phyloP scores from a whole-genome alignment of 257 asterid species.

The Gentiana dahurica region DNA sequence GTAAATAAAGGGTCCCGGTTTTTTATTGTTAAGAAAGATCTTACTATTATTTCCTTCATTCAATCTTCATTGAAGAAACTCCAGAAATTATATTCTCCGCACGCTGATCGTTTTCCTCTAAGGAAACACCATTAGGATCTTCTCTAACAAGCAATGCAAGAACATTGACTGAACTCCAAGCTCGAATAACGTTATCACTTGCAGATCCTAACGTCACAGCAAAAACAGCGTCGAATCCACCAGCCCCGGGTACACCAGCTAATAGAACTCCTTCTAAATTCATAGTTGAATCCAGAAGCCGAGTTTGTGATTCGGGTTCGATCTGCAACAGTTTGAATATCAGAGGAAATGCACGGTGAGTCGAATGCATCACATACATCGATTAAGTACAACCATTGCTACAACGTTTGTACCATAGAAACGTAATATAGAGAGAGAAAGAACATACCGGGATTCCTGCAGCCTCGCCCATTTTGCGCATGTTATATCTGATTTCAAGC shows the following conservation, averaged over 20 bases:
- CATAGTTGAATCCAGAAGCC: conserved; percentile 68
- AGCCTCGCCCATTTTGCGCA: conserved; percentile 92
- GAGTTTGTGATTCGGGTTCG: conserved; percentile 88
- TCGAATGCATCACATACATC: too few species aligned
- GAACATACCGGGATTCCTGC: conserved; percentile 83
- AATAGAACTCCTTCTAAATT: conserved; percentile 67
- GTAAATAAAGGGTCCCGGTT: too few species aligned
- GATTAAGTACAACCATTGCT: too few species aligned
- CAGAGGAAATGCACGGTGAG: conserved; percentile 5
- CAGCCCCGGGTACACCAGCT: conserved; percentile 98
- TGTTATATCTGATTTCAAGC: conserved; percentile 70
- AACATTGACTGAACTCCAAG: conserved; percentile 72
- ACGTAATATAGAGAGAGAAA: conserved; percentile 7
- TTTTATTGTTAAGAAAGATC: too few species aligned
- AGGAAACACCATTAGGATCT: conserved; percentile 73
- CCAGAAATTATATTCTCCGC: conserved; percentile 26
- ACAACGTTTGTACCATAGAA: too few species aligned
- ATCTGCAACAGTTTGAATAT: conserved; percentile 38
- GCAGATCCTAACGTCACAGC: conserved; percentile 69
- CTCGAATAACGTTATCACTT: conserved; percentile 36
- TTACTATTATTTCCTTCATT: conserved; percentile 5
- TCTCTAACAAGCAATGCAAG: conserved; percentile 83
- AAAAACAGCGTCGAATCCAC: conserved; percentile 94
- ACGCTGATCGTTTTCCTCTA: conserved; percentile 71
- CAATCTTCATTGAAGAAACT: conserved; percentile 54